These are phyloP conservation scores for Phytophthora syringae DNA, from an alignment of 352 stramenopile genomes.

Conservation along the genomic window DNA sequence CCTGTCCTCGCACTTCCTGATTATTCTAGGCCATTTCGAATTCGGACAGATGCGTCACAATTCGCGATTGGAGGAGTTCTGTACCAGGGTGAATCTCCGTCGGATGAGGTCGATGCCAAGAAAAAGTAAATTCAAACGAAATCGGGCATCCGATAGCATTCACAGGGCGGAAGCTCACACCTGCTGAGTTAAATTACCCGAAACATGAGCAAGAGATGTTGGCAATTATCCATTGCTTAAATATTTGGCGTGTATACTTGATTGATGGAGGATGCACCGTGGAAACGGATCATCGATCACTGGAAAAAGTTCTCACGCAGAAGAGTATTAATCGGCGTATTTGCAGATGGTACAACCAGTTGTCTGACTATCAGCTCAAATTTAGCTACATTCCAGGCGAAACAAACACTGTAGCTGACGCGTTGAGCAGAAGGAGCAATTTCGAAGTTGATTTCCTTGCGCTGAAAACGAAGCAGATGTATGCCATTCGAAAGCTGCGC, in stretches of 20 bases:
- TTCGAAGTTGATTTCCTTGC: conserved; percentile 18
- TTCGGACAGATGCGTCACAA: conserved; percentile 5
- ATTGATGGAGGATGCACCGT: conserved; percentile 1
- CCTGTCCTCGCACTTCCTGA: background rate
- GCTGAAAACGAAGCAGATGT: too few relatives aligned
- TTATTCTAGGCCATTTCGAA: conserved; percentile 2
- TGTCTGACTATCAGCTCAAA: conserved; percentile 4
- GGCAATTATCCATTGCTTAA: conserved; percentile 6
- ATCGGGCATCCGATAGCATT: conserved; percentile 1
- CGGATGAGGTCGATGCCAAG: background rate
- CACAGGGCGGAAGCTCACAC: too few relatives aligned
- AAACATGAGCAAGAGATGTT: conserved; percentile 24
- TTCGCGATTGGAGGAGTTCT: conserved; percentile 12
- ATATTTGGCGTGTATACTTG: conserved; percentile 5
- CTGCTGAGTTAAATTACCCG: conserved; percentile 22
- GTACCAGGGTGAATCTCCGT: background rate
- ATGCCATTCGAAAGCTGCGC: too few relatives aligned
- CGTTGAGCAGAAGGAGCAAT: conserved; percentile 1
- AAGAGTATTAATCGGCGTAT: conserved; percentile 3
- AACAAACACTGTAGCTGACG: conserved; percentile 16
- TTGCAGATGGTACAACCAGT: conserved; percentile 1
- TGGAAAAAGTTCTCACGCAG: too few relatives aligned
- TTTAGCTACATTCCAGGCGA: conserved; percentile 9
- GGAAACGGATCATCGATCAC: background rate
- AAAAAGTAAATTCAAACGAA: background rate